Conservation (phyloP, 805 yeast species). For the Myxozyma vanderwaltii region DNA sequence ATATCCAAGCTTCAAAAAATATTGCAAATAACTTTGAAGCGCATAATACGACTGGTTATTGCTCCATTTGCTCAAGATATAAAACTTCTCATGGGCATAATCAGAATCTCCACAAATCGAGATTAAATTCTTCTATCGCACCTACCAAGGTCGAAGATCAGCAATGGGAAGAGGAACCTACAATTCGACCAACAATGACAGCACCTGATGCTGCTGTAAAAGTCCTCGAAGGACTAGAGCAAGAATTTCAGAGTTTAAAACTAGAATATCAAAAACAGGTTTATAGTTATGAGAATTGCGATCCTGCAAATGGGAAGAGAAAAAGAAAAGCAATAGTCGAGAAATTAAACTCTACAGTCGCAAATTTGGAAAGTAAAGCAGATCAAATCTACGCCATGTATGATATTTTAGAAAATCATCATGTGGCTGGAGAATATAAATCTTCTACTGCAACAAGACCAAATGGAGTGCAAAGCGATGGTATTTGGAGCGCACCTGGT, state of each 20-base stretch:
- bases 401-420: conserved; percentile 28
- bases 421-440: neutral
- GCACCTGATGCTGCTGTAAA: conserved; percentile 21
- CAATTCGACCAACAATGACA: conserved; percentile 32
- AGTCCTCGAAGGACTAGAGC: conserved; percentile 27
- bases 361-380: conserved; percentile 31
- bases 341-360: conserved; percentile 19
- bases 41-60: conserved; percentile 21
- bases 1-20: too few relatives aligned
- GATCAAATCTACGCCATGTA: conserved; percentile 36
- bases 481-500: conserved; percentile 5
- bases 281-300: conserved; percentile 20
- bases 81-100: too few relatives aligned
- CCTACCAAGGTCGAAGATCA: neutral
- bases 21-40: conserved; percentile 12
- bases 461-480: conserved; percentile 6
- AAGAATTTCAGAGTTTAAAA: conserved; percentile 29
- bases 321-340: conserved; percentile 25
- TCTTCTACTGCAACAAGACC: neutral
- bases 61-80: conserved; percentile 26
- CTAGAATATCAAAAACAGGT: conserved; percentile 23
- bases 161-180: conserved; percentile 22
- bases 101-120: too few relatives aligned
- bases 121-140: neutral
- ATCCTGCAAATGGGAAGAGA: conserved; percentile 30